Conservation (phyloP, 495 filamentous ascomycete genomes). For the Echria macrotheca region DNA sequence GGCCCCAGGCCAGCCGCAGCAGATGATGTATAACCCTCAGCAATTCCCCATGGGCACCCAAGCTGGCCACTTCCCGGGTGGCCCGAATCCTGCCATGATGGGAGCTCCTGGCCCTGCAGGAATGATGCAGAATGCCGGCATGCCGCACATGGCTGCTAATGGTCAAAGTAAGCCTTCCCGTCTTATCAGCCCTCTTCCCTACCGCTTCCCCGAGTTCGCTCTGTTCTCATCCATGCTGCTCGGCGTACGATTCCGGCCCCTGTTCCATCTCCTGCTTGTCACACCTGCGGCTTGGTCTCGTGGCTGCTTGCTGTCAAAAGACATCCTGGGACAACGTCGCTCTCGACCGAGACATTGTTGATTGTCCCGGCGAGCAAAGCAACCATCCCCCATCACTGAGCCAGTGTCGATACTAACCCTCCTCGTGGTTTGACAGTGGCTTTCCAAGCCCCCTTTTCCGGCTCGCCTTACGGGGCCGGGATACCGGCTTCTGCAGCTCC, state of each 20-base stretch:
- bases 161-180: conserved; percentile 41
- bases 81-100: conserved; percentile 43
- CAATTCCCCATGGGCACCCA: conserved; percentile 44
- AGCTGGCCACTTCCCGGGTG: conserved; percentile 36
- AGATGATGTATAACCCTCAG: conserved; percentile 43
- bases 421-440: conserved; percentile 38
- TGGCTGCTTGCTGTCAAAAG: no score
- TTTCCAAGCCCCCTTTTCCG: conserved; percentile 49
- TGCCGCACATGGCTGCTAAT: conserved; percentile 49
- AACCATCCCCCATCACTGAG: no score
- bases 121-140: conserved; percentile 50
- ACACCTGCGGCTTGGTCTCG: no score
- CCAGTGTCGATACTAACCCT: no score
- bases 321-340: no score
- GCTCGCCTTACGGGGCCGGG: conserved; percentile 43
- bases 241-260: neutral
- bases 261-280: neutral
- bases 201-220: conserved; percentile 2
- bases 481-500: conserved; percentile 37
- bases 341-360: no score
- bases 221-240: neutral
- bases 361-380: no score
- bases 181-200: conserved; percentile 12
- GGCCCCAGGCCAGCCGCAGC: conserved; percentile 40
- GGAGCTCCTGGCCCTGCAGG: conserved; percentile 42